These are phyloP conservation scores for Saccharomycopsis schoenii DNA, from an alignment of 805 yeast species.

Conservation along the genomic window DNA sequence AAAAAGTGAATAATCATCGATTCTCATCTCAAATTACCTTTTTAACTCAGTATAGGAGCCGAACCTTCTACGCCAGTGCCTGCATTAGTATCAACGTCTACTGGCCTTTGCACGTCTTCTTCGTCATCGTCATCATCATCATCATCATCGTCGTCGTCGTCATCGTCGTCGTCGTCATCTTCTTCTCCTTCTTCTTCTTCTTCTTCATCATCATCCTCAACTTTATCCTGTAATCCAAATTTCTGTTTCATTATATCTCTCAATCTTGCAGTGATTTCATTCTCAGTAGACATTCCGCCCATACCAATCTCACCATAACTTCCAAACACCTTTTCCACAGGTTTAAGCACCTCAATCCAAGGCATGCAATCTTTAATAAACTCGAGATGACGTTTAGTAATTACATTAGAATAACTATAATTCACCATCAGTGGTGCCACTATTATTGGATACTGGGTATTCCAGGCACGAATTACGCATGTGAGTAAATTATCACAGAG, in stretches of 20 bases:
- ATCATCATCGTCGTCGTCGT: constrained; percentile 34
- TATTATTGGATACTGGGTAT: constrained; percentile 77
- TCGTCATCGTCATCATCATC: constrained; percentile 40
- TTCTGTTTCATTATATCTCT: constrained; percentile 24
- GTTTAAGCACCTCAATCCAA: constrained; percentile 88
- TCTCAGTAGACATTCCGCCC: constrained; percentile 99
- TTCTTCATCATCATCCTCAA: constrained; percentile 36
- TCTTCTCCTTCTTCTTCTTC: constrained; percentile 32
- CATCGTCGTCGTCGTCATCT: constrained; percentile 25
- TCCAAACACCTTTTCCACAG: constrained; percentile 88
- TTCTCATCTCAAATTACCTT: constrained; percentile 8
- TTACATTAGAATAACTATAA: constrained; percentile 79
- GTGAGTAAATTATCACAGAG: constrained; percentile 88
- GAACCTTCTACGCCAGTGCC: too few species aligned
- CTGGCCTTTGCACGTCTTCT: constrained; percentile 33
- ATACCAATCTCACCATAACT: constrained; percentile 96
- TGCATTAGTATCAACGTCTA: constrained; percentile 4
- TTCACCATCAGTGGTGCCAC: constrained; percentile 96
- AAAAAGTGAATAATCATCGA: background rate
- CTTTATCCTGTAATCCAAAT: constrained; percentile 51
- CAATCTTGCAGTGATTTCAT: constrained; percentile 80
- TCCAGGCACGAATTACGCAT: constrained; percentile 91
- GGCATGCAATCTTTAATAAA: constrained; percentile 83
- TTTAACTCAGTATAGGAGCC: background rate
- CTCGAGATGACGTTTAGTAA: constrained; percentile 74